Percentiles rank a stretch among this genome's conserved stretches.
phyloP scores from a whole-genome alignment of 345 rosid species.

The Jatropha curcas region DNA sequence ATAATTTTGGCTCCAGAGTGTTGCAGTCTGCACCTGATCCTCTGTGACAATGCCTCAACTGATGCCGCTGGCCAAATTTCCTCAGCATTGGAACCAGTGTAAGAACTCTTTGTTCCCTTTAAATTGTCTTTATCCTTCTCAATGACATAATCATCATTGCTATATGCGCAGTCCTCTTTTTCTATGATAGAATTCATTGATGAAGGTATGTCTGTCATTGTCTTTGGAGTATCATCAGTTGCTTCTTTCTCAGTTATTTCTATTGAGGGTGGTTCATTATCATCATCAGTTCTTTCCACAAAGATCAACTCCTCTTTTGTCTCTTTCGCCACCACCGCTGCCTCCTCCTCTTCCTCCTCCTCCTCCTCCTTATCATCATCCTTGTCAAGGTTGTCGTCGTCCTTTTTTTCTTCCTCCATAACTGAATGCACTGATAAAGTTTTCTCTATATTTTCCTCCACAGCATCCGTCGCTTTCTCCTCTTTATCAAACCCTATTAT shows the following conservation, averaged over 20 bases:
- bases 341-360: not conserved
- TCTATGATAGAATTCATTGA: slow-evolving; percentile 4
- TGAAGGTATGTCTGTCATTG: not conserved
- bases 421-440: not conserved
- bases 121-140: slow-evolving; percentile 27
- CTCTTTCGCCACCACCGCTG: not conserved
- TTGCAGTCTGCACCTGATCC: slow-evolving; percentile 21
- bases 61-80: slow-evolving; percentile 45
- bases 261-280: not conserved
- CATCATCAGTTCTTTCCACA: not conserved
- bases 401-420: slow-evolving; percentile 16
- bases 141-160: slow-evolving; percentile 9
- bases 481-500: not conserved
- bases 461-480: slow-evolving; percentile 3
- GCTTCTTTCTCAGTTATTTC: not conserved
- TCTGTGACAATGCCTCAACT: slow-evolving; percentile 22
- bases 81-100: slow-evolving; percentile 33
- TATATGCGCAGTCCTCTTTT: not conserved
- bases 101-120: slow-evolving; percentile 37
- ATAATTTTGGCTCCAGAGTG: slow-evolving; percentile 13
- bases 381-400: not conserved
- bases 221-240: not conserved
- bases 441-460: slow-evolving; percentile 6
- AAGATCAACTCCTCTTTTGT: not conserved
- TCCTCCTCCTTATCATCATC: too few relatives aligned